Conservation (phyloP, 768 basidiomycete genomes). For the Nidula microcarpa region DNA sequence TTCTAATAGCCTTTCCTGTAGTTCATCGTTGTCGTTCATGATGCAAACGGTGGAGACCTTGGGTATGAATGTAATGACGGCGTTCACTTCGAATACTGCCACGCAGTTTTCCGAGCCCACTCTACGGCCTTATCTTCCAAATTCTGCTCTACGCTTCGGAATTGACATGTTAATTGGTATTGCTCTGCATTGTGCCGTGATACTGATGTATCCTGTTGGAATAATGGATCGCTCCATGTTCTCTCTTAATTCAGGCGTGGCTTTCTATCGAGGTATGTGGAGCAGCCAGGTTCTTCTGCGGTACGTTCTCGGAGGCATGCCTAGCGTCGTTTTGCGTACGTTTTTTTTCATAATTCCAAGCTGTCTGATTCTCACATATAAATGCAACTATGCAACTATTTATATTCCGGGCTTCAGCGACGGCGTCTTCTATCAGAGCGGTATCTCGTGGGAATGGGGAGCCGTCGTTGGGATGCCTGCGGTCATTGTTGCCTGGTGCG, state of each 20-base stretch:
- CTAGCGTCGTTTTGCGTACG: conserved; percentile 33
- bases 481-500: conserved; percentile 1
- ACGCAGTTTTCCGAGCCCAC: conserved; percentile 28
- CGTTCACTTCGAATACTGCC: conserved; percentile 15
- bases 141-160: conserved; percentile 32
- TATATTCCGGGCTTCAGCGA: conserved; percentile 20
- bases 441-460: conserved; percentile 2
- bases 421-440: conserved; percentile 2
- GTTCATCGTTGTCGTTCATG: conserved; percentile 37
- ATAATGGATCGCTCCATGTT: conserved; percentile 36
- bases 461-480: neutral
- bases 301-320: conserved; percentile 29
- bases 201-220: too few relatives aligned
- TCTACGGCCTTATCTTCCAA: conserved; percentile 34
- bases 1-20: too few relatives aligned
- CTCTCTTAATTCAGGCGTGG: conserved; percentile 26
- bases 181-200: neutral
- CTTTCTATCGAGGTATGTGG: conserved; percentile 30
- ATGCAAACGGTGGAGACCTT: conserved; percentile 24
- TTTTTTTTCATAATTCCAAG: neutral
- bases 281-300: conserved; percentile 31
- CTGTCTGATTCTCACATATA: neutral
- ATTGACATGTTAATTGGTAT: conserved; percentile 29
- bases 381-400: conserved; percentile 18
- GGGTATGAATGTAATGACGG: conserved; percentile 26